Percentiles rank a stretch among this genome's conserved stretches.
phyloP scores from a whole-genome alignment of 1,139 yeast species.

The Candida smagusa region DNA sequence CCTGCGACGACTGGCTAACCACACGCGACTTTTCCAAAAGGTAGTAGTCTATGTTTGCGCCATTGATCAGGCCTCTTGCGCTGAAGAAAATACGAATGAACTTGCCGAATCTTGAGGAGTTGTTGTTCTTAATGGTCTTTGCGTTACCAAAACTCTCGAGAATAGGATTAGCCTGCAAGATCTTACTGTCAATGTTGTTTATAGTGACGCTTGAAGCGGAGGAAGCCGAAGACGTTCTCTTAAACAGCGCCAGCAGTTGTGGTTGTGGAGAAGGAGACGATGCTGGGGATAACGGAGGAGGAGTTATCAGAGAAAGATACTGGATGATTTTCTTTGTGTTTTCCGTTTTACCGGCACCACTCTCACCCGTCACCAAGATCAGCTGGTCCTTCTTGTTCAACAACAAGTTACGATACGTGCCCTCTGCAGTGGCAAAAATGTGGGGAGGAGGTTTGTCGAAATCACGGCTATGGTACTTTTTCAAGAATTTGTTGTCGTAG shows the following conservation, averaged over 20 bases:
- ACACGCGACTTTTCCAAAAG: conserved; percentile 92
- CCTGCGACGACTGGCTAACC: conserved; percentile 69
- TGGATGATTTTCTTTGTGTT: conserved; percentile 95
- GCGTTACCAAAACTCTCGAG: conserved; percentile 97
- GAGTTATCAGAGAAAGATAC: conserved; percentile 77
- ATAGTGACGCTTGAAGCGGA: conserved; percentile 6
- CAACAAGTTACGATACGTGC: conserved; percentile 75
- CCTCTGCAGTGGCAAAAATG: conserved; percentile 87
- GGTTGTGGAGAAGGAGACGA: conserved; percentile 6
- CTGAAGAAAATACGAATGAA: conserved; percentile 85
- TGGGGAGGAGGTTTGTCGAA: conserved; percentile 67
- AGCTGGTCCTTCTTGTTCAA: conserved; percentile 77
- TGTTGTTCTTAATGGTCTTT: conserved; percentile 89
- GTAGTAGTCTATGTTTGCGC: conserved; percentile 95
- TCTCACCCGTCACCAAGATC: conserved; percentile 93
- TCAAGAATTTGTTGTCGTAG: conserved; percentile 59
- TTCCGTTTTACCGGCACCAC: conserved; percentile 98
- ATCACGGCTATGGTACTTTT: conserved; percentile 48
- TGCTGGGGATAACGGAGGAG: conserved; percentile 5
- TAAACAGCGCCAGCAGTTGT: conserved; percentile 4
- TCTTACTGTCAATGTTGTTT: conserved; percentile 68
- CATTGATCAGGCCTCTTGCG: conserved; percentile 62
- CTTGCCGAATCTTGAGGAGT: conserved; percentile 96
- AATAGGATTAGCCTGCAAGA: conserved; percentile 91
- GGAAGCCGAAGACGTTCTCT: conserved; percentile 6